Evolutionary conservation across 306 rosid genomes (phyloP), one percentile per base, ranked within the genome.

Genomic region (Dryas octopetala): DNA sequence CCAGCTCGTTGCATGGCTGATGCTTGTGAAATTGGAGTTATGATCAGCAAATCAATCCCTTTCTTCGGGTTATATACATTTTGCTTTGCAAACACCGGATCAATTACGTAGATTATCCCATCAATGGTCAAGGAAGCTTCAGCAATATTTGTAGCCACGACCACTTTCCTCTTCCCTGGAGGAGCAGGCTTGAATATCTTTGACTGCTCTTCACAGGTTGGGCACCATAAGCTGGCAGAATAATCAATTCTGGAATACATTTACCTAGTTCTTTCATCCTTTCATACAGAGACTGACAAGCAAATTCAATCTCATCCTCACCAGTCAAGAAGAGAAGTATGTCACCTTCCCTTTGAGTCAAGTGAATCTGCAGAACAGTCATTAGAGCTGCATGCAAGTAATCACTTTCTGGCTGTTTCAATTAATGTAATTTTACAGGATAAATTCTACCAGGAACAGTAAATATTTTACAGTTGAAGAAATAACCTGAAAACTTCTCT

Each of bases 341-440:
- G 75, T 91, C 98, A 50, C 97, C 98, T 87, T 93, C 98, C 9
- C 96, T 97, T 74, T 93, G 91, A 7, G 89, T 91, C 86, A 89
- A 80, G 86, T 93, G 98, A 62, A 93, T 85, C 71, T 93, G 97
- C 61, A 91, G 60, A 63, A 93, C 96, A 26, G 98, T 93, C 76
- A 88, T 84, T 62, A 93, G 74, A 70, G 98, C 60, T 0, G 92
- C 97, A 78, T 91, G 93, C 47, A 93, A 81, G 63, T 93, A 93
- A 83, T 91, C 96, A 70, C 91, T 89, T 81, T 91, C 98, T 0
- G 96, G 98, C 52, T 91, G 91, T 70, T 91, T 89, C n/a, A 93
- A 86, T 77, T 93, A 93, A 32, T 85, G 90, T 60, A 88, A 75
- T 85, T 89, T 90, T 49, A 91, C 98, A 8, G 97, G 98, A 70